Conservation (phyloP, 768 basidiomycete species). For the Russula ochroleuca region DNA sequence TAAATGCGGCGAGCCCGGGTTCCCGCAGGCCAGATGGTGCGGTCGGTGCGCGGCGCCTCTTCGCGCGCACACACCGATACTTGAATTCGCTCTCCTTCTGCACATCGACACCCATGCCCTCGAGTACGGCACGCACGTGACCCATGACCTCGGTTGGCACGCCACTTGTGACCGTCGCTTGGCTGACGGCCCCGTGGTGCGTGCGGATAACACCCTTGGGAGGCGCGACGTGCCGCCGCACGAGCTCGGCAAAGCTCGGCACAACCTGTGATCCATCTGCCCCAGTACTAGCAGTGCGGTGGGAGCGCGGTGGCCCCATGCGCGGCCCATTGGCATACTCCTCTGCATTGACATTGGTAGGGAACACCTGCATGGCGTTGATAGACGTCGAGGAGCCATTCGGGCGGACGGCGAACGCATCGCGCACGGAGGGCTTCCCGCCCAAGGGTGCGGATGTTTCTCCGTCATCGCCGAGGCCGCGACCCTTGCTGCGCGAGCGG, state of each 20-base stretch:
- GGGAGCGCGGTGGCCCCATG: conserved; percentile 19
- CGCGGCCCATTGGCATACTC: conserved; percentile 14
- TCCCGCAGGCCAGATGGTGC: conserved; percentile 37
- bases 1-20: conserved; percentile 65
- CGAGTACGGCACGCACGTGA: conserved; percentile 74
- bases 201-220: conserved; percentile 59
- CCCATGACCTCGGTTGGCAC: conserved; percentile 84
- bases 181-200: conserved; percentile 91
- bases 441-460: conserved; percentile 15
- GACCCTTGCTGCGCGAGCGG: conserved; percentile 60
- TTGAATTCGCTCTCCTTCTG: conserved; percentile 88
- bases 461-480: conserved; percentile 31
- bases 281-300: conserved; percentile 18
- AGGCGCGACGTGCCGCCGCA: conserved; percentile 34
- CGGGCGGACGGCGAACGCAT: conserved; percentile 13
- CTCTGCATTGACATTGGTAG: neutral
- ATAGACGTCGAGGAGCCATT: conserved; percentile 22
- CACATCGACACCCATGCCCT: conserved; percentile 87
- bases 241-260: conserved; percentile 32
- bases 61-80: conserved; percentile 76
- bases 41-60: conserved; percentile 46
- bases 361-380: conserved; percentile 12
- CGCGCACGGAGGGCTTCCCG: conserved; percentile 20
- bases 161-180: conserved; percentile 78
- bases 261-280: conserved; percentile 11